Conservation (phyloP, 768 basidiomycete genomes). For the Candolleomyces eurysporus region DNA sequence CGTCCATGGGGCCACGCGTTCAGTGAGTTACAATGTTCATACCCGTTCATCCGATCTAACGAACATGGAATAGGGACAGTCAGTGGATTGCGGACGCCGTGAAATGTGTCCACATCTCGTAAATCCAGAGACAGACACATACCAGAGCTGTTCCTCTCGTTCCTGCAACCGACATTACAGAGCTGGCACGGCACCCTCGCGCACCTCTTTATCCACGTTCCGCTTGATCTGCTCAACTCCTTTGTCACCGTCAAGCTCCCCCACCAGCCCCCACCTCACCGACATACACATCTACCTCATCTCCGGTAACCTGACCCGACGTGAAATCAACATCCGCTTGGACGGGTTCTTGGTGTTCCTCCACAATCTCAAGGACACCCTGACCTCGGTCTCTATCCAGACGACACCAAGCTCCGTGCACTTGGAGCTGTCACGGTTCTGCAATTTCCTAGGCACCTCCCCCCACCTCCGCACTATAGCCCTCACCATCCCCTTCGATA, state of each 20-base stretch:
- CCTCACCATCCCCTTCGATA: slow-evolving; percentile 45
- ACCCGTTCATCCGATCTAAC: not conserved
- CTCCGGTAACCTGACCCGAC: slow-evolving; percentile 24
- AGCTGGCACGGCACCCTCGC: slow-evolving; percentile 29
- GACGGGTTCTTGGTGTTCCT: slow-evolving; percentile 45
- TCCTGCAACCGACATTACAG: slow-evolving; percentile 34
- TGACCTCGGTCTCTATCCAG: slow-evolving; percentile 34
- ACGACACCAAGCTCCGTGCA: slow-evolving; percentile 34
- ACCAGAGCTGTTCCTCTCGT: slow-evolving; percentile 32
- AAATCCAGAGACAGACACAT: slow-evolving; percentile 29
- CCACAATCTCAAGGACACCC: slow-evolving; percentile 37
- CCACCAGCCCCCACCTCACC: slow-evolving; percentile 30
- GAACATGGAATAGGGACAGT: slow-evolving; percentile 9
- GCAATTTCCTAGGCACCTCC: slow-evolving; percentile 34
- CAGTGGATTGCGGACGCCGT: slow-evolving; percentile 28
- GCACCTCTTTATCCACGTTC: slow-evolving; percentile 37
- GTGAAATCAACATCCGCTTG: slow-evolving; percentile 32
- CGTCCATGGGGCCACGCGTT: slow-evolving; percentile 26
- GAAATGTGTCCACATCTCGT: slow-evolving; percentile 34
- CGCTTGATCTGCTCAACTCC: slow-evolving; percentile 31
- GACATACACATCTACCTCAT: slow-evolving; percentile 34
- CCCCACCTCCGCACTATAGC: slow-evolving; percentile 35
- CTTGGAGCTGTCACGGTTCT: slow-evolving; percentile 39
- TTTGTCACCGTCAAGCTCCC: slow-evolving; percentile 33
- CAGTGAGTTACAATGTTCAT: slow-evolving; percentile 18